phyloP scores from a whole-genome alignment of 2,329 filamentous ascomycete genomes.

The Mycogone perniciosa region DNA sequence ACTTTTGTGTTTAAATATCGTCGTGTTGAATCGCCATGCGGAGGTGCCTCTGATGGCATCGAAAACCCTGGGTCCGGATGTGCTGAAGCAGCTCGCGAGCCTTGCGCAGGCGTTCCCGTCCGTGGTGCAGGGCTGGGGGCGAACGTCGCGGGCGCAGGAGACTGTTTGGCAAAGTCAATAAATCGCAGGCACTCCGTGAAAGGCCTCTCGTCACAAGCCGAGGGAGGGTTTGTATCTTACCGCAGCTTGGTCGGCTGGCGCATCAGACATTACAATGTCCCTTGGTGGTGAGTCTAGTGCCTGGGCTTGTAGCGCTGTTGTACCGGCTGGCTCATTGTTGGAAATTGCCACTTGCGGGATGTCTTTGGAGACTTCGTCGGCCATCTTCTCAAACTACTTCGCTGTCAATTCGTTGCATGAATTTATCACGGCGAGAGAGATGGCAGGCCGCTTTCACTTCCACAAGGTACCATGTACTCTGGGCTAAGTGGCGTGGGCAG shows the following conservation, averaged over 20 bases:
- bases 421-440: neutral
- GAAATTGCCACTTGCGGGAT: constrained; percentile 16
- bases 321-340: constrained; percentile 17
- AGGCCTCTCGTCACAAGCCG: neutral
- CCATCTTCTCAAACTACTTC: constrained; percentile 19
- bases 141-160: constrained; percentile 32
- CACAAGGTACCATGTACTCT: too few relatives aligned
- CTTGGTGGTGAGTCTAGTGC: constrained; percentile 23
- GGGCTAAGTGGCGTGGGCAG: too few relatives aligned
- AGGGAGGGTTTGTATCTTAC: constrained; percentile 22
- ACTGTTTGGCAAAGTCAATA: constrained; percentile 14
- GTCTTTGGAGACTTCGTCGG: constrained; percentile 24
- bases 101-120: constrained; percentile 43
- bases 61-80: constrained; percentile 47
- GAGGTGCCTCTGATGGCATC: constrained; percentile 54
- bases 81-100: constrained; percentile 50
- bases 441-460: too few relatives aligned
- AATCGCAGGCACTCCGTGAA: neutral
- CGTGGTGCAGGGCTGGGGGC: constrained; percentile 39
- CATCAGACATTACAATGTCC: constrained; percentile 41
- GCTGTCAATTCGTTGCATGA: constrained; percentile 5
- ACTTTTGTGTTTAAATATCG: constrained; percentile 68
- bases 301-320: constrained; percentile 14
- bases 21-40: constrained; percentile 62
- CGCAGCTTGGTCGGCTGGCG: constrained; percentile 33